These are phyloP conservation scores for Hanseniaspora jakobsenii DNA, from an alignment of 805 yeast genomes.

Conservation along the genomic window DNA sequence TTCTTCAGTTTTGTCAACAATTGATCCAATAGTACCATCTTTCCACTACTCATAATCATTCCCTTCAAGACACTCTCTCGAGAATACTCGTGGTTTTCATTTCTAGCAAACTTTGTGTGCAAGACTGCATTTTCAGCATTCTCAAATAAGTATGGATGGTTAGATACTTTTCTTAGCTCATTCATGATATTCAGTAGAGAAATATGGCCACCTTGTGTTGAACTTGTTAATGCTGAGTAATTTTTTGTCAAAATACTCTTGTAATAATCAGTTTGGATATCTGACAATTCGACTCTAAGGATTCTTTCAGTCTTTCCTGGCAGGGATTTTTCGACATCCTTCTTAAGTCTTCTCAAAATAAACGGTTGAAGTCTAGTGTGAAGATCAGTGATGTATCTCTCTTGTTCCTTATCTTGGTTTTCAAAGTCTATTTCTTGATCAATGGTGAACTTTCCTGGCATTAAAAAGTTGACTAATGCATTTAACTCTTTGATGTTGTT, in stretches of 20 bases:
- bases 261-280: conserved; percentile 88
- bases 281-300: conserved; percentile 86
- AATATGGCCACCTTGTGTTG: conserved; percentile 63
- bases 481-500: conserved; percentile 91
- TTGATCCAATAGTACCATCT: conserved; percentile 92
- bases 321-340: conserved; percentile 92
- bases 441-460: conserved; percentile 86
- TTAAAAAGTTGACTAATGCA: conserved; percentile 83
- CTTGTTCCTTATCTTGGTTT: conserved; percentile 76
- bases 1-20: conserved; percentile 67
- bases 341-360: conserved; percentile 82
- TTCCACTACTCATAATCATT: conserved; percentile 93
- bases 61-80: conserved; percentile 81
- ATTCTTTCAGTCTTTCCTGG: conserved; percentile 95
- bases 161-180: conserved; percentile 91
- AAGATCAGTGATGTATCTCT: conserved; percentile 70
- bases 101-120: conserved; percentile 40
- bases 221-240: conserved; percentile 81
- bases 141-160: conserved; percentile 92
- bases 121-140: conserved; percentile 78
- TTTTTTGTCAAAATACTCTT: conserved; percentile 86
- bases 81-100: conserved; percentile 35
- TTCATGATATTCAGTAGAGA: conserved; percentile 85
- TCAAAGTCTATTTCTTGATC: conserved; percentile 95
- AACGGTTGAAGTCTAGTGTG: conserved; percentile 82